Conservation (phyloP, 495 filamentous ascomycete species). For the Cryomyces minteri region DNA sequence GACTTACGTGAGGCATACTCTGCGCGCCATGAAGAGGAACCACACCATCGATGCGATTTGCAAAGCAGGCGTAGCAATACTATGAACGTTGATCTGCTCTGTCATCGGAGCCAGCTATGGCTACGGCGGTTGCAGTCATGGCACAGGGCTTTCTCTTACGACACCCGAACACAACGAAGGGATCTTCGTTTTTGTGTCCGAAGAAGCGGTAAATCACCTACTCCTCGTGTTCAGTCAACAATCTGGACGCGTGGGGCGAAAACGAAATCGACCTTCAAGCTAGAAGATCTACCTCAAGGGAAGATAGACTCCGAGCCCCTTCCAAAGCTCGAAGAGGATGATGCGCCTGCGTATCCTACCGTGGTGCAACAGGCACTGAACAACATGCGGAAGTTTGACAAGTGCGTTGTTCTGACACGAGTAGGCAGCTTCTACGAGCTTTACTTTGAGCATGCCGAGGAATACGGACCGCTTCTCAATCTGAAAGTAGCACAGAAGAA, state of each 20-base stretch:
- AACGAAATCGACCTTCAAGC: slow-evolving; percentile 33
- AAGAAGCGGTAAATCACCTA: no score
- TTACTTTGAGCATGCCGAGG: slow-evolving; percentile 86
- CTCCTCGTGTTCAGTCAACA: neutral
- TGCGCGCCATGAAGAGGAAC: no score
- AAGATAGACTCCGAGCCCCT: slow-evolving; percentile 16
- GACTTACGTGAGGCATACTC: no score
- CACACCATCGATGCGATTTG: no score
- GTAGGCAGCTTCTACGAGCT: slow-evolving; percentile 95
- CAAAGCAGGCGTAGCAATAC: no score
- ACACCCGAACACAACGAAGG: no score
- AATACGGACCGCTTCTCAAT: slow-evolving; percentile 69
- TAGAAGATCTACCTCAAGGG: slow-evolving; percentile 51
- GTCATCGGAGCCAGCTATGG: neutral
- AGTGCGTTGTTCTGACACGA: slow-evolving; percentile 75
- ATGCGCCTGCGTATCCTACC: slow-evolving; percentile 54
- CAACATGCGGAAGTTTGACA: slow-evolving; percentile 78
- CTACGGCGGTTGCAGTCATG: neutral
- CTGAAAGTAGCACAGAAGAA: slow-evolving; percentile 73
- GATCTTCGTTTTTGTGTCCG: no score
- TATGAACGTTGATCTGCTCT: no score
- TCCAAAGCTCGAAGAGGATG: slow-evolving; percentile 22
- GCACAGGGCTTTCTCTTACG: neutral
- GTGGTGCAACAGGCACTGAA: slow-evolving; percentile 78
- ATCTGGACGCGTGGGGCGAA: slow-evolving; percentile 23